Evolutionary conservation across 345 rosid genomes (phyloP), one percentile per base, ranked within the genome.

Genomic region (Pseudoturritis turrita): DNA sequence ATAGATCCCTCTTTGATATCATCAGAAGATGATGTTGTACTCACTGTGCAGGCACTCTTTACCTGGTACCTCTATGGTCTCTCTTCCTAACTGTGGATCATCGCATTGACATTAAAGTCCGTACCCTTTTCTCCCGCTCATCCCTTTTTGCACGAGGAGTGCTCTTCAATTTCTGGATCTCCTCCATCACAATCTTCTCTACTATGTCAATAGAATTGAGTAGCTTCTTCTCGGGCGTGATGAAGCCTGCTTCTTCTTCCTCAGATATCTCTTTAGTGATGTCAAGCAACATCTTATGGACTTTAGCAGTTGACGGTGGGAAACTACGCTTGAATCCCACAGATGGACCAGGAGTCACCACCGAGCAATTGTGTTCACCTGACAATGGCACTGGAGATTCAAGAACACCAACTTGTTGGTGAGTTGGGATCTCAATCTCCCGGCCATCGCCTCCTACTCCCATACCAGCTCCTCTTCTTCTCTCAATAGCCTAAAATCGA

Each of bases 211-310:
- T 88, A 26, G 97, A 85, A 72, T 87, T 78, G 65, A 91, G 74
- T 4, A 95, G 89, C 47, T 89, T 95, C 82, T 83, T 95, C 80
- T 95, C 91, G 0, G 96, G 99, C n/a, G 99, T 95, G 56, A 89
- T 69, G 70, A 73, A 73, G 31, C 86, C 96, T 4, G 86, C 75
- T 29, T 80, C 87, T 36, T 44, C 56, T 7, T 71, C 33, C 25
- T 72, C 52, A n/a, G 61, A 43, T 19, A 45, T 56, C 78, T 74
- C 77, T 43, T 84, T 84, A 6, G 83, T 76, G 52, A 88, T 61
- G 60, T 83, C 81, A 47, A 77, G 82, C 69, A 94, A 63, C 66
- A 89, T 77, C 77, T 84, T 86, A 3, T 80, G 82, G 37, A 89
- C 83, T 66, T 70, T 84, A 41, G 80, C 80, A 13, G 85, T 75